A percentile compares a stretch with the other conserved stretches of the same genome.
Evolutionary conservation across 805 yeast species (phyloP).

Genomic region (Metschnikowia gruessii): DNA sequence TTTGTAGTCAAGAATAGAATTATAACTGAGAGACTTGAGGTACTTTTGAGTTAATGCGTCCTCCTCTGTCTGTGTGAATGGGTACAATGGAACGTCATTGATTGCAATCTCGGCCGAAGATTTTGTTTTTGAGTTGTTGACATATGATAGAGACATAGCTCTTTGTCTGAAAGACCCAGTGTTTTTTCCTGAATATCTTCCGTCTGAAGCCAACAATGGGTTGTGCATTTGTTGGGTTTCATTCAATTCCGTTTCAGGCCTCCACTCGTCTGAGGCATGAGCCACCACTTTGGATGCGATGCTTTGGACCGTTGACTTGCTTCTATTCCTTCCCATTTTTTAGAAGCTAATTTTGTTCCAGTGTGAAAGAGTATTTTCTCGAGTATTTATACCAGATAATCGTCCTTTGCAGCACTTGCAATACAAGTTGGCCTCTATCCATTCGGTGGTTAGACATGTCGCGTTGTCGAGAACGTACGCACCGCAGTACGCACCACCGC

Average conservation of each 20-base stretch:
- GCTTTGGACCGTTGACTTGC: constrained; percentile 59
- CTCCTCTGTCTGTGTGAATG: constrained; percentile 40
- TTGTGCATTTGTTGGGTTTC: constrained; percentile 19
- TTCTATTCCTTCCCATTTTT: constrained; percentile 46
- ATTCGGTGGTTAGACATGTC: neutral
- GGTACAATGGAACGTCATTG: constrained; percentile 22
- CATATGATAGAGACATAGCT: constrained; percentile 1
- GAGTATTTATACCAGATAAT: too few species aligned
- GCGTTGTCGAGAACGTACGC: constrained; percentile 4
- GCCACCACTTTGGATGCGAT: constrained; percentile 55
- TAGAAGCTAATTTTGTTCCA: too few species aligned
- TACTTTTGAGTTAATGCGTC: constrained; percentile 32
- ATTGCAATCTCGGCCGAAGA: neutral
- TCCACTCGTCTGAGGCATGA: constrained; percentile 28
- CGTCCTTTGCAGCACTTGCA: too few species aligned
- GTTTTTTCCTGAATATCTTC: neutral
- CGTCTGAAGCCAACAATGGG: constrained; percentile 11
- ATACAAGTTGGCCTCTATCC: neutral
- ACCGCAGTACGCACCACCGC: constrained; percentile 5
- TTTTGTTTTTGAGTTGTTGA: neutral
- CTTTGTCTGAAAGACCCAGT: neutral
- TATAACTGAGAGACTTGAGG: constrained; percentile 40
- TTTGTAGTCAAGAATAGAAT: constrained; percentile 37
- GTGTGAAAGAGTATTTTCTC: too few species aligned
- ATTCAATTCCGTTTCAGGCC: constrained; percentile 18